Evolutionary conservation across 1,284 basidiomycete genomes (phyloP).

Genomic region (Omphalotus olearius): DNA sequence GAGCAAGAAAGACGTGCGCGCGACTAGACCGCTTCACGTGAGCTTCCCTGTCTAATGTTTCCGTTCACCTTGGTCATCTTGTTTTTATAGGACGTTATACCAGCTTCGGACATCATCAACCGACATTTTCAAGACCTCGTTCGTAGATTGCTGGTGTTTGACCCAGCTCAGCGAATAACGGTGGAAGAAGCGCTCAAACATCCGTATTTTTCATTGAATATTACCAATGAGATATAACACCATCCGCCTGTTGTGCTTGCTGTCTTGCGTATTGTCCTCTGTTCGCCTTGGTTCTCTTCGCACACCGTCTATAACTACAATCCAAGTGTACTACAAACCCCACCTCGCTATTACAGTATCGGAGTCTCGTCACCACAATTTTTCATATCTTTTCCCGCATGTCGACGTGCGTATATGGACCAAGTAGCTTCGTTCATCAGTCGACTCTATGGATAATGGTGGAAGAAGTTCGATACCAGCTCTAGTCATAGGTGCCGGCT

Average conservation of each 20-base stretch:
- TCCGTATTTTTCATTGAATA: slow-evolving; percentile 73
- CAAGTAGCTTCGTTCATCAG: no score
- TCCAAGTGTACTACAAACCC: slow-evolving; percentile 12
- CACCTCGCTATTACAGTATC: slow-evolving; percentile 3
- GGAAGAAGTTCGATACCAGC: no score
- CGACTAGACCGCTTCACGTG: slow-evolving; percentile 77
- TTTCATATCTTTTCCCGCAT: background rate
- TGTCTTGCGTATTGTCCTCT: slow-evolving; percentile 9
- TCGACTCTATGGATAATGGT: no score
- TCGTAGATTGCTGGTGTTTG: slow-evolving; percentile 84
- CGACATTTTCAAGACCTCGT: slow-evolving; percentile 86
- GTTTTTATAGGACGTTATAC: slow-evolving; percentile 74
- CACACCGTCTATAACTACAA: slow-evolving; percentile 6
- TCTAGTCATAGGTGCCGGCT: no score
- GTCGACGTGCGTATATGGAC: no score
- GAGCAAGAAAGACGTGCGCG: slow-evolving; percentile 91
- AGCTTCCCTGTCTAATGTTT: slow-evolving; percentile 22
- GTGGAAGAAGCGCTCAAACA: slow-evolving; percentile 86
- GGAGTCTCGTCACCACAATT: slow-evolving; percentile 5
- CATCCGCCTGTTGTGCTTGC: slow-evolving; percentile 6
- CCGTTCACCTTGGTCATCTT: slow-evolving; percentile 15
- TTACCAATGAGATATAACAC: slow-evolving; percentile 52
- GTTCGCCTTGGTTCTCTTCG: slow-evolving; percentile 7
- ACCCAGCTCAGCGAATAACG: slow-evolving; percentile 82
- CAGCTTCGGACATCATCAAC: slow-evolving; percentile 66